Conservation (phyloP, 768 basidiomycete species). For the Rhizopogon sp. region DNA sequence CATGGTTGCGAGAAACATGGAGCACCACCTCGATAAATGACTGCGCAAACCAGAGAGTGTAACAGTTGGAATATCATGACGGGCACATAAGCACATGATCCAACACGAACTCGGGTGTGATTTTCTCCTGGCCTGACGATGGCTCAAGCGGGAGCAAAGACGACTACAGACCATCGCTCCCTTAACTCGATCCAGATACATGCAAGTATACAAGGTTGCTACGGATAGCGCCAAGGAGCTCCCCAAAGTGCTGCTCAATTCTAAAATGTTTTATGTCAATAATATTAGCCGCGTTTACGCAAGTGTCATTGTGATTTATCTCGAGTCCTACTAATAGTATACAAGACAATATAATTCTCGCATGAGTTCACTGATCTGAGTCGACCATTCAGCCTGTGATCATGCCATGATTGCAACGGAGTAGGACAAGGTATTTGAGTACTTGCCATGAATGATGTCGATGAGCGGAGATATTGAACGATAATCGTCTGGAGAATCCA, state of each 20-base stretch:
- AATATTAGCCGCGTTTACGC: too few relatives aligned
- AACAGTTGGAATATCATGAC: constrained; percentile 48
- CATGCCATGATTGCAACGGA: too few relatives aligned
- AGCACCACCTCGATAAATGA: constrained; percentile 51
- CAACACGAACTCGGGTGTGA: constrained; percentile 71
- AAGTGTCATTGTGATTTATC: too few relatives aligned
- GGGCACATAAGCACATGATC: constrained; percentile 73
- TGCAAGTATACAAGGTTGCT: too few relatives aligned
- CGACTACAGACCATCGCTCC: constrained; percentile 41
- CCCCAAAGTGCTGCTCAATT: too few relatives aligned
- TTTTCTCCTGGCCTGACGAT: constrained; percentile 41
- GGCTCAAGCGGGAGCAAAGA: constrained; percentile 73
- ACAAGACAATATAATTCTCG: too few relatives aligned
- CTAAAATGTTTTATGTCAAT: too few relatives aligned
- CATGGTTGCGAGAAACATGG: constrained; percentile 28
- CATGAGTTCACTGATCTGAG: too few relatives aligned
- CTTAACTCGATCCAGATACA: not conserved
- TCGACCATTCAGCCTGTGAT: too few relatives aligned
- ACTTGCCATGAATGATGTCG: constrained; percentile 22
- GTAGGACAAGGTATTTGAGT: constrained; percentile 11
- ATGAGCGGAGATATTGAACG: constrained; percentile 16
- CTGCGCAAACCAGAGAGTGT: constrained; percentile 86
- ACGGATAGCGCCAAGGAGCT: too few relatives aligned
- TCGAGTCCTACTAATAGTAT: too few relatives aligned
- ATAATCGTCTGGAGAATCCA: constrained; percentile 6